Conservation (phyloP, 305 asterid species). For the Striga hermonthica region DNA sequence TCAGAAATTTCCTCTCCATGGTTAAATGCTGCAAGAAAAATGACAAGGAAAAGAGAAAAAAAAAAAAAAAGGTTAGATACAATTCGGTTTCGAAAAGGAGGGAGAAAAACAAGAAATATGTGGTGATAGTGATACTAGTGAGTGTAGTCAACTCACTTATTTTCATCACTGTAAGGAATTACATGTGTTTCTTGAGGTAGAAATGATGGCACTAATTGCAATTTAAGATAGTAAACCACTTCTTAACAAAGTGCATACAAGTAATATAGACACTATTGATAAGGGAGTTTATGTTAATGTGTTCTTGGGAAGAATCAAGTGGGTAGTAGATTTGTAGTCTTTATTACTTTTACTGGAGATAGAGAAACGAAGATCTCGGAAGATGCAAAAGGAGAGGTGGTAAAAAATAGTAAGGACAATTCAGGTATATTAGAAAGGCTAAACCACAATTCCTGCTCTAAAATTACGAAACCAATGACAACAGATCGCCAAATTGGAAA, state of each 20-base stretch:
- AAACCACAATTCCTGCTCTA: neutral
- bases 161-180: too few species aligned
- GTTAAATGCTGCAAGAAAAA: slow-evolving; percentile 55
- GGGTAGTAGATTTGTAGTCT: neutral
- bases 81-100: neutral
- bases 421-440: neutral
- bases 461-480: neutral
- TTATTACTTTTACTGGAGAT: neutral
- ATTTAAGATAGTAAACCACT: neutral
- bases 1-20: slow-evolving; percentile 82
- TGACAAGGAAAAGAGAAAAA: too few species aligned
- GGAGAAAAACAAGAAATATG: slow-evolving; percentile 20
- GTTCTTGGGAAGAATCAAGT: neutral
- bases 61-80: too few species aligned
- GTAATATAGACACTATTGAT: slow-evolving; percentile 4
- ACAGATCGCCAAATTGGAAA: neutral
- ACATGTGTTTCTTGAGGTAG: neutral
- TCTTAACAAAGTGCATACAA: neutral
- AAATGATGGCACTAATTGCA: neutral
- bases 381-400: neutral
- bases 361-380: too few species aligned
- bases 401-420: too few species aligned
- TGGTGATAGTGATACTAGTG: too few species aligned
- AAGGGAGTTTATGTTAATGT: neutral
- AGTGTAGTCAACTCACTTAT: too few species aligned